Base-by-base conservation (phyloP, 1,139 yeast genomes). In the Taphrina sp. region DNA sequence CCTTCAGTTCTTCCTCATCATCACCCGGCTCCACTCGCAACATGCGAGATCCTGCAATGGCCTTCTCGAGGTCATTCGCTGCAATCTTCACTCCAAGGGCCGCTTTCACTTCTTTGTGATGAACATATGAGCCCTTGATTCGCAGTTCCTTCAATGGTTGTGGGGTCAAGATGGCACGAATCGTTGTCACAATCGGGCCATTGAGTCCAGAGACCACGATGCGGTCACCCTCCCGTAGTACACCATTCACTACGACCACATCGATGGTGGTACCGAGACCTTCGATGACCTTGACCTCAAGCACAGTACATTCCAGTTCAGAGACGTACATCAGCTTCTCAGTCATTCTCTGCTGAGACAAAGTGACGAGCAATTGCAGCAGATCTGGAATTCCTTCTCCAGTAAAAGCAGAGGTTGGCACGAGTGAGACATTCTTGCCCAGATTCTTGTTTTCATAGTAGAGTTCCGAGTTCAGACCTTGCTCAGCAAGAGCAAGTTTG, bases 361-460 rank as follows among this genome's bases (percentile, higher is more conserved):
- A 80, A 72, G 92, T 97, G 65, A 94, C 79, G 69, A 94, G 78
- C 71, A 94, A 80, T 92, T 96, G 90, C 69, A 94, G 81, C 74
- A 94, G 79, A 80, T 94, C 99, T 46, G 99, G 98, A 65, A 94
- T 94, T 84, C 99, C 99, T 74, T 94, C 99, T 72, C 98, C 99
- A 26, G 97, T 90, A 47, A 90, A 95, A 58, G 99, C 98, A 60
- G 97, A 90, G 12, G 98, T 92, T 64, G 99, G 98, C 56, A 94
- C 96, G 66, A 94, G 84, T 35, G 97, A 89, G 59, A 94, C 98
- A 67, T 84, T 87, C 71, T 87, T 87, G 59, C 96, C 75, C 79
- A 92, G 76, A 74, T 90, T 92, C 72, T 85, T 86, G 78, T 94
- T 94, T 72, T 92, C 88, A 83, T 77, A 92, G 74, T 94, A 94